phyloP scores from a whole-genome alignment of 139 green algal genomes.

The Mesotaenium endlicherianum region DNA sequence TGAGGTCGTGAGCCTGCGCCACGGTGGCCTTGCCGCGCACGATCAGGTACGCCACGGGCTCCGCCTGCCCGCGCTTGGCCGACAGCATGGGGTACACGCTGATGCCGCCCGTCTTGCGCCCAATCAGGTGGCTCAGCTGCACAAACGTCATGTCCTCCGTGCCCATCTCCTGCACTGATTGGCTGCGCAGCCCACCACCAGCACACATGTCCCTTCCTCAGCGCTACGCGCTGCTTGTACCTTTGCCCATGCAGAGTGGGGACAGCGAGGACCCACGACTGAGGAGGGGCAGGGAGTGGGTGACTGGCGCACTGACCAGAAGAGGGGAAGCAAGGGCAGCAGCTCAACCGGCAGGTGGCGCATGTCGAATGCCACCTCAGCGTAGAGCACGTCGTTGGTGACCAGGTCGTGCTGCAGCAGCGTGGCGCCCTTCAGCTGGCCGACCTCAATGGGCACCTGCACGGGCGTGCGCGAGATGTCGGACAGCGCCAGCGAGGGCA shows the following conservation, averaged over 20 bases:
- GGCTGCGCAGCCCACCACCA: slow-evolving; percentile 25
- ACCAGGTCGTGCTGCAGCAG: slow-evolving; percentile 94
- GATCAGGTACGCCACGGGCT: slow-evolving; percentile 73
- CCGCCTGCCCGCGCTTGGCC: slow-evolving; percentile 55
- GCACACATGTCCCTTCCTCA: too few relatives aligned
- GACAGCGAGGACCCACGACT: too few relatives aligned
- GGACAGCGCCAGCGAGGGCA: slow-evolving; percentile 75
- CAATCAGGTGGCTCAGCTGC: slow-evolving; percentile 94
- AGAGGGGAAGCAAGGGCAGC: slow-evolving; percentile 94
- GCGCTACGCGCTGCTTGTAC: too few relatives aligned
- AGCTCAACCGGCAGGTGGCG: slow-evolving; percentile 71
- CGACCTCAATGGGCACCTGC: slow-evolving; percentile 72
- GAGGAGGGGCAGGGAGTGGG: slow-evolving; percentile 57
- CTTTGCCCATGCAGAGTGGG: too few relatives aligned
- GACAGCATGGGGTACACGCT: slow-evolving; percentile 83
- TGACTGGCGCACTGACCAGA: slow-evolving; percentile 71
- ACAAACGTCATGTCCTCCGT: slow-evolving; percentile 85
- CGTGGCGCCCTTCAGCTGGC: slow-evolving; percentile 59
- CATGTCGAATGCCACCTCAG: slow-evolving; percentile 75
- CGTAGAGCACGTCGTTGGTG: slow-evolving; percentile 97
- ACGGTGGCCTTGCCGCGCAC: slow-evolving; percentile 88
- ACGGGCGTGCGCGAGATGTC: slow-evolving; percentile 86
- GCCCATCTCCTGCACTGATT: slow-evolving; percentile 82
- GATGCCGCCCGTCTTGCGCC: slow-evolving; percentile 92
- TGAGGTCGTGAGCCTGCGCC: slow-evolving; percentile 81